Evolutionary conservation across 1,139 yeast species (phyloP), one percentile per base, ranked within the genome.

Genomic region (Magnusiomyces suaveolens): DNA sequence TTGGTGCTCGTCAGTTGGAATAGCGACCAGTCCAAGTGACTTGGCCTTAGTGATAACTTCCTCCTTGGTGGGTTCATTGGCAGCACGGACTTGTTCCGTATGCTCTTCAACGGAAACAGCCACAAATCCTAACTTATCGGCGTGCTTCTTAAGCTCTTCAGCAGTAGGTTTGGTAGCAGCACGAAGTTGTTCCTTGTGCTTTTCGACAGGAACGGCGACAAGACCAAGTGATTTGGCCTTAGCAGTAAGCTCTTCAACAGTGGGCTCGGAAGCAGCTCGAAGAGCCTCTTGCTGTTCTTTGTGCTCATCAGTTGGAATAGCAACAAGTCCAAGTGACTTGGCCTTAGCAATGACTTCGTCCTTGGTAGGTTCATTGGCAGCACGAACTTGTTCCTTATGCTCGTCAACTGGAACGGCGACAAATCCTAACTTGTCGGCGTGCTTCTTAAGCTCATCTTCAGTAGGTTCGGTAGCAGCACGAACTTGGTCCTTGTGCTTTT

Each of bases 11-110:
- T 58, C 60, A 50, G 66, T 61, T 1, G 82, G 73, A 18, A 83
- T 58, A 21, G 79, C 56, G 2, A 76, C 75, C 58, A 81, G 65
- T 50, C 75, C 73, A 54, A 48, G 43, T 46, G 41, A 36, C 25
- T 38, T 36, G 18, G 53, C 43, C 20, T 48, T 23, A 8, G 50
- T 46, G 10, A 26, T 67, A 25, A 70, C 52, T 39, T 68, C 70
- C 3, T 60, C 53, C 53, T 60, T 65, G 1, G 66, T 56, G 47
- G 60, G 65, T 23, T 60, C 54, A 8, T 49, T 29, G 1, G 63
- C 61, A 23, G 60, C 52, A 18, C 62, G 53, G 1, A 57, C 52
- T 41, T 72, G 55, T 1, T 56, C 56, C 3, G 63, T 60, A 49
- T 48, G 46, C 8, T 46, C 48, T 14, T 50, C 36, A 16, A 43